Evolutionary conservation across 2,329 filamentous ascomycete genomes (phyloP).

Genomic region (Colletotrichum cereale): DNA sequence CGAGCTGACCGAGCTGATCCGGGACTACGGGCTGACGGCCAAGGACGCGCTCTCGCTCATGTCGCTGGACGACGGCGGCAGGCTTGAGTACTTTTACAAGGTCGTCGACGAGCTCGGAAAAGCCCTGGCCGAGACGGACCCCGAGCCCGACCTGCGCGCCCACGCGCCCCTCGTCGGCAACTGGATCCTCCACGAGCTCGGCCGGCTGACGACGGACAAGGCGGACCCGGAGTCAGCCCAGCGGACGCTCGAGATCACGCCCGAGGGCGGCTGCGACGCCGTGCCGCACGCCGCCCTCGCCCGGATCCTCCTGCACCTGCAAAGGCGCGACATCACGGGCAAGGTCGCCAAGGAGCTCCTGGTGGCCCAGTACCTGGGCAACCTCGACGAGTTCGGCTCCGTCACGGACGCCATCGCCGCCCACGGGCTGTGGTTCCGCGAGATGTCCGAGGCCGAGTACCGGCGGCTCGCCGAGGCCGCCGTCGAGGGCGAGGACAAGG

Average conservation of each 20-base stretch:
- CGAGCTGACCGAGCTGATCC: constrained; percentile 72
- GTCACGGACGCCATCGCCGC: constrained; percentile 60
- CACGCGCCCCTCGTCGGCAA: constrained; percentile 67
- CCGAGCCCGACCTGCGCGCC: constrained; percentile 46
- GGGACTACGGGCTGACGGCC: constrained; percentile 75
- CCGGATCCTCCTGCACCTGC: constrained; percentile 63
- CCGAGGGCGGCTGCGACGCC: constrained; percentile 60
- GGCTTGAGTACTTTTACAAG: constrained; percentile 84
- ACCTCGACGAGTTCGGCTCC: constrained; percentile 53
- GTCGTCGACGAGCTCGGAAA: constrained; percentile 65
- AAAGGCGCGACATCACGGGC: constrained; percentile 63
- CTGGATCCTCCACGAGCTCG: constrained; percentile 82
- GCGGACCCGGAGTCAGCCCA: constrained; percentile 45
- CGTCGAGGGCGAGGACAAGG: constrained; percentile 59
- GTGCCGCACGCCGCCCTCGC: constrained; percentile 62
- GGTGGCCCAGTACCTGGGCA: constrained; percentile 63
- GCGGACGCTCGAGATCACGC: constrained; percentile 52
- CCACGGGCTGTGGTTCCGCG: constrained; percentile 67
- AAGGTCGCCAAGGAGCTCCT: constrained; percentile 71
- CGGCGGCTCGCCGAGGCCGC: constrained; percentile 58
- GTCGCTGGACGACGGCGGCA: constrained; percentile 80
- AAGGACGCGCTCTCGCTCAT: constrained; percentile 89
- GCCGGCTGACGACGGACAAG: constrained; percentile 71
- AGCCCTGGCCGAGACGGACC: constrained; percentile 24
- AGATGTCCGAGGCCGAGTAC: constrained; percentile 63